Conservation (phyloP, 2,329 filamentous ascomycete genomes). For the Penicillium sp. region DNA sequence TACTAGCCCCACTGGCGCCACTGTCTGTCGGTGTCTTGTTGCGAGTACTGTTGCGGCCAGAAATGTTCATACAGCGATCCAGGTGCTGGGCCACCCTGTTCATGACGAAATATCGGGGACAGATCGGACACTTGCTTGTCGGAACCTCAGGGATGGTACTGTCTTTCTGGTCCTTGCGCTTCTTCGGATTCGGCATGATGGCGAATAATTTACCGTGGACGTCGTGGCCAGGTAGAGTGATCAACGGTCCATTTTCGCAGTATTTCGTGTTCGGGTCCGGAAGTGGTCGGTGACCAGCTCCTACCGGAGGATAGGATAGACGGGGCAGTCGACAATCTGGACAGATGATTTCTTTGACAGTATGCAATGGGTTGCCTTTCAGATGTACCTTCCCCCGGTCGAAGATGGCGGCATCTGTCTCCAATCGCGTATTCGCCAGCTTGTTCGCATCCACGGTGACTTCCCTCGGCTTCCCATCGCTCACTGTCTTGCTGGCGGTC, state of each 20-base stretch:
- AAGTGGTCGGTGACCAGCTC: constrained; percentile 52
- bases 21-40: constrained; percentile 51
- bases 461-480: constrained; percentile 35
- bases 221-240: constrained; percentile 62
- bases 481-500: constrained; percentile 35
- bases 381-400: constrained; percentile 58
- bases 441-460: constrained; percentile 41
- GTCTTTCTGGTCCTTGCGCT: constrained; percentile 38
- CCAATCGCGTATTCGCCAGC: constrained; percentile 42
- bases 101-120: constrained; percentile 64
- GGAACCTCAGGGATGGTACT: constrained; percentile 37
- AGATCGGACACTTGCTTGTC: constrained; percentile 60
- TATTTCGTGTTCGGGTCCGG: constrained; percentile 60
- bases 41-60: constrained; percentile 53
- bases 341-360: constrained; percentile 63
- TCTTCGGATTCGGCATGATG: constrained; percentile 53
- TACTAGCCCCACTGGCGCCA: constrained; percentile 45
- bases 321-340: constrained; percentile 64
- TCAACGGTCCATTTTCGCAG: constrained; percentile 64
- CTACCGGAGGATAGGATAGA: constrained; percentile 61
- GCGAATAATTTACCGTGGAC: constrained; percentile 61
- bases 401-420: constrained; percentile 58
- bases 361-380: constrained; percentile 63
- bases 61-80: constrained; percentile 64
- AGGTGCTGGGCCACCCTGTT: constrained; percentile 65